Percentiles rank a stretch among this genome's conserved stretches.
Evolutionary conservation across 169 alveolate genomes (phyloP).

Genomic region (Cryptosporidium muris): DNA sequence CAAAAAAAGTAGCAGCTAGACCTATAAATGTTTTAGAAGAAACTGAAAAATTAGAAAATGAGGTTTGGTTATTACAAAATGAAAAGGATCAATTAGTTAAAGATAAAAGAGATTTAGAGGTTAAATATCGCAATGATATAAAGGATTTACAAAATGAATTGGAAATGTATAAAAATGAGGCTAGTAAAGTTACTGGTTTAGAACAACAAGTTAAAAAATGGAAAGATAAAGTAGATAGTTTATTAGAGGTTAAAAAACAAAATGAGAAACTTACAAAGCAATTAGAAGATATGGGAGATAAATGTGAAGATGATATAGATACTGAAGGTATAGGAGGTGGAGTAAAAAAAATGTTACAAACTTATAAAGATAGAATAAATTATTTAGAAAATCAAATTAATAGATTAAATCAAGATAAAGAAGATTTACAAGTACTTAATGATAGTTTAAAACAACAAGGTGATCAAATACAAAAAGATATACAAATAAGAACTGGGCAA

Average conservation of each 20-base stretch:
- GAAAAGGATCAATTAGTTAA: constrained; percentile 34
- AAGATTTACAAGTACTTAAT: constrained; percentile 9
- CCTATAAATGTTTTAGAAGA: constrained; percentile 62
- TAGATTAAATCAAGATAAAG: constrained; percentile 12
- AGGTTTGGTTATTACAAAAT: constrained; percentile 60
- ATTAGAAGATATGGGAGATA: constrained; percentile 49
- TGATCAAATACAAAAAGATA: constrained; percentile 25
- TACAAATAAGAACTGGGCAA: constrained; percentile 30
- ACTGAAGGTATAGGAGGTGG: constrained; percentile 20
- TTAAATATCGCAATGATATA: constrained; percentile 19
- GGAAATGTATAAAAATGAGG: constrained; percentile 46
- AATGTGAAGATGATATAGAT: constrained; percentile 1
- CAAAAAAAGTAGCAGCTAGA: constrained; percentile 52
- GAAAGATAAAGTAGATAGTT: constrained; percentile 62
- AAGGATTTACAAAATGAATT: constrained; percentile 38
- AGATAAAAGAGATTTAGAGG: constrained; percentile 48
- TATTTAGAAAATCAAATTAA: constrained; percentile 36
- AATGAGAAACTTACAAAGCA: constrained; percentile 59
- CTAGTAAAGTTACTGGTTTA: constrained; percentile 31
- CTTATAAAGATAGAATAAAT: constrained; percentile 19
- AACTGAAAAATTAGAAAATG: constrained; percentile 64
- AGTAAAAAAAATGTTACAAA: constrained; percentile 21
- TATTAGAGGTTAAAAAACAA: constrained; percentile 51
- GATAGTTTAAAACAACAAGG: constrained; percentile 19
- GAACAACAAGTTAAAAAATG: constrained; percentile 62